These are phyloP conservation scores for Metschnikowia continentalis DNA, from an alignment of 805 yeast genomes.

Conservation along the genomic window DNA sequence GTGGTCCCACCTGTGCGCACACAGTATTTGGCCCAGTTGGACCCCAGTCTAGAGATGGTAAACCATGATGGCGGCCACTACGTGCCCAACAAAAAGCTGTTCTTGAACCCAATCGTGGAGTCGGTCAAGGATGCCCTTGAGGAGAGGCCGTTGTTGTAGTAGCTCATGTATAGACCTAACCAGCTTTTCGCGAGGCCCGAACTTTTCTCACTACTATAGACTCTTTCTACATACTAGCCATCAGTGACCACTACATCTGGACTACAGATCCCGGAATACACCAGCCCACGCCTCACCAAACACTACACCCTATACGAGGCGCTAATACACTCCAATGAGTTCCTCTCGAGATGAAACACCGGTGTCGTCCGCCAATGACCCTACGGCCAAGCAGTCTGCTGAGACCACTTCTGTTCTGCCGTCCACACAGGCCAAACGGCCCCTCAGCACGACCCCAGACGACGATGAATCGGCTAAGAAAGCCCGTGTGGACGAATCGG, in stretches of 20 bases:
- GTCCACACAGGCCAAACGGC: neutral
- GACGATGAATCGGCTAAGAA: neutral
- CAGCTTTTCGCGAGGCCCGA: neutral
- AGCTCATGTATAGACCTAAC: neutral
- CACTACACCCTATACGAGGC: too few relatives aligned
- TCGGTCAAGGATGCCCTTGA: slow-evolving; percentile 16
- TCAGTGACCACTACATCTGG: too few relatives aligned
- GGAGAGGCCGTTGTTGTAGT: slow-evolving; percentile 1
- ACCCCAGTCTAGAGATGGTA: slow-evolving; percentile 11
- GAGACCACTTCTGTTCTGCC: neutral
- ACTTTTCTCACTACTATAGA: neutral
- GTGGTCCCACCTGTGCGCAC: slow-evolving; percentile 33
- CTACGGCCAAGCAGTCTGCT: neutral
- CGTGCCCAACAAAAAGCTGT: slow-evolving; percentile 27
- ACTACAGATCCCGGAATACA: too few relatives aligned
- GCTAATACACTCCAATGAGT: neutral
- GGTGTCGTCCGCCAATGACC: neutral
- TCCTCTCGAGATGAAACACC: neutral
- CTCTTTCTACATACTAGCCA: neutral
- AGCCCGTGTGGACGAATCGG: slow-evolving; percentile 8
- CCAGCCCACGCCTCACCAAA: neutral
- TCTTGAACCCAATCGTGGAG: slow-evolving; percentile 17
- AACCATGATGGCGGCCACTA: slow-evolving; percentile 38
- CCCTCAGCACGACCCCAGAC: neutral
- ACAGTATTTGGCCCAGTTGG: slow-evolving; percentile 21